phyloP scores from a whole-genome alignment of 495 filamentous ascomycete genomes.

The Aspergillus conjunctus region DNA sequence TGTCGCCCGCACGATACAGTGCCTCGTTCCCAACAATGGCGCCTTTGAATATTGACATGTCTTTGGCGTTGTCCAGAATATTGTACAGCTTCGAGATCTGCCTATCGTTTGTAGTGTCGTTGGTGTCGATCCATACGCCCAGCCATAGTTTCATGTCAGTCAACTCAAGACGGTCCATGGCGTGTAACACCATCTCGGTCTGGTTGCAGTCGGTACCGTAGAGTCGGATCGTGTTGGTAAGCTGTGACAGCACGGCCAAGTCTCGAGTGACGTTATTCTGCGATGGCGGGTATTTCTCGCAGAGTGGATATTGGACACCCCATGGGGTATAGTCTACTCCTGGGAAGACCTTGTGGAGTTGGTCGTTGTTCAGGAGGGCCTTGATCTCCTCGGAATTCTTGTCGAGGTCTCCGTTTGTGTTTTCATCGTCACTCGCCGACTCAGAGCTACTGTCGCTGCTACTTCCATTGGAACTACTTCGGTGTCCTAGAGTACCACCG shows the following conservation, averaged over 20 bases:
- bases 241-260: slow-evolving; percentile 84
- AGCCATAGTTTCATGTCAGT: slow-evolving; percentile 90
- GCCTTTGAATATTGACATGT: slow-evolving; percentile 71
- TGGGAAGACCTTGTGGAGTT: slow-evolving; percentile 91
- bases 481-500: slow-evolving; percentile 66
- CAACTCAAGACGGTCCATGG: slow-evolving; percentile 72
- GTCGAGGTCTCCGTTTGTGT: slow-evolving; percentile 66
- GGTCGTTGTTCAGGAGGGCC: slow-evolving; percentile 71
- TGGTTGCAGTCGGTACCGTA: slow-evolving; percentile 99
- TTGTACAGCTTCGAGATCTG: slow-evolving; percentile 81
- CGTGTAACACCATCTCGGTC: slow-evolving; percentile 88
- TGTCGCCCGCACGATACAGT: slow-evolving; percentile 65
- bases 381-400: slow-evolving; percentile 80
- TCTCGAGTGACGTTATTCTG: slow-evolving; percentile 96
- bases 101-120: slow-evolving; percentile 78
- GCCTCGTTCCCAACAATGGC: slow-evolving; percentile 95
- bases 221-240: slow-evolving; percentile 85
- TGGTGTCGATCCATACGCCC: slow-evolving; percentile 89
- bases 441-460: slow-evolving; percentile 11
- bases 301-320: slow-evolving; percentile 87
- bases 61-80: slow-evolving; percentile 69
- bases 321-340: slow-evolving; percentile 97
- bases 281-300: slow-evolving; percentile 71
- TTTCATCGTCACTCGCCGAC: slow-evolving; percentile 47
- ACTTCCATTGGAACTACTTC: slow-evolving; percentile 24